Conservation (phyloP, 164 flowering plant species). For the Vitis rupestris region DNA sequence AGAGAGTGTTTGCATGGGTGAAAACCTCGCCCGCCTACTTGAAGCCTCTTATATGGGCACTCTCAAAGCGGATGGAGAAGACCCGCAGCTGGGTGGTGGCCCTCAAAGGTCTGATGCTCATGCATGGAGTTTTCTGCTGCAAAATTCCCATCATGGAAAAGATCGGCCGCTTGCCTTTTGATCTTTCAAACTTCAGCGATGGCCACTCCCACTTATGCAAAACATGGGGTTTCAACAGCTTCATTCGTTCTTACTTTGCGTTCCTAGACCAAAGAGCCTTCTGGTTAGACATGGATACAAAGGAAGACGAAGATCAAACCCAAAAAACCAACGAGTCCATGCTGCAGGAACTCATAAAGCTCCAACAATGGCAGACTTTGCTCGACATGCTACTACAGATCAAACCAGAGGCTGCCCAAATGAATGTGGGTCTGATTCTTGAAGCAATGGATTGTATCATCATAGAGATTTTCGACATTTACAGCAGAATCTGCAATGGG, state of each 20-base stretch:
- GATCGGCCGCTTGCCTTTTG: constrained; percentile 75
- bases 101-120: constrained; percentile 69
- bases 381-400: constrained; percentile 63
- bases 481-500: constrained; percentile 55
- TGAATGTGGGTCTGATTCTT: constrained; percentile 30
- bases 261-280: constrained; percentile 60
- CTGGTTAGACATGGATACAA: constrained; percentile 2
- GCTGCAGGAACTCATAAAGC: constrained; percentile 26
- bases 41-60: constrained; percentile 43
- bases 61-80: constrained; percentile 51
- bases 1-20: constrained; percentile 56
- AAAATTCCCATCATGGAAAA: constrained; percentile 34
- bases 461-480: constrained; percentile 70
- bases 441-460: constrained; percentile 79
- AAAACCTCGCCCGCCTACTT: constrained; percentile 48
- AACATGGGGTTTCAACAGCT: constrained; percentile 40
- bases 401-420: constrained; percentile 31
- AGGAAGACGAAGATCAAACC: neutral
- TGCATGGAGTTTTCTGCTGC: constrained; percentile 67
- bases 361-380: constrained; percentile 50
- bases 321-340: constrained; percentile 4
- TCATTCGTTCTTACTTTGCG: constrained; percentile 60
- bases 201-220: constrained; percentile 20
- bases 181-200: constrained; percentile 63
- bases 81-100: constrained; percentile 81